These are phyloP conservation scores for Trypethelium eluteriae DNA, from an alignment of 495 filamentous ascomycete species.

Conservation along the genomic window DNA sequence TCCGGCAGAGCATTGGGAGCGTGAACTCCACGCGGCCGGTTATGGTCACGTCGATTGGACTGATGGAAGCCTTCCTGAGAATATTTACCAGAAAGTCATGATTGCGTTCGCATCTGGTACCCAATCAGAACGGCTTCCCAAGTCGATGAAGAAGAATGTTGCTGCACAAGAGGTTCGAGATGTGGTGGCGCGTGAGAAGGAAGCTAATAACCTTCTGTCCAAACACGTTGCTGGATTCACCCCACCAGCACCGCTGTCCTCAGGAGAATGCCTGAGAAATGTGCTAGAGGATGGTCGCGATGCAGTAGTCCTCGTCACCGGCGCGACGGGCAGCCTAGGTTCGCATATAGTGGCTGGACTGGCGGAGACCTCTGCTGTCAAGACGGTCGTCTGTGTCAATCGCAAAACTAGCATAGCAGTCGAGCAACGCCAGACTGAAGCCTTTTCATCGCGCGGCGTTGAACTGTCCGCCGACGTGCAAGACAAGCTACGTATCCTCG, in stretches of 20 bases:
- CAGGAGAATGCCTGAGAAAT: too few relatives aligned
- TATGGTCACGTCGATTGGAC: background rate
- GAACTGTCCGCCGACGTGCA: background rate
- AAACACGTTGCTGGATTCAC: too few relatives aligned
- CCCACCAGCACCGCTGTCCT: too few relatives aligned
- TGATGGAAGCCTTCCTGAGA: background rate
- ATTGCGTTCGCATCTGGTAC: background rate
- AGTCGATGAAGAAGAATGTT: too few relatives aligned
- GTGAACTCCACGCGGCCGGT: background rate
- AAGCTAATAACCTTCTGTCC: too few relatives aligned
- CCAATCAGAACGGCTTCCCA: too few relatives aligned
- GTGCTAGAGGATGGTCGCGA: background rate
- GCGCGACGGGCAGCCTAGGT: conserved; percentile 53
- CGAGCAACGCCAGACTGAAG: background rate
- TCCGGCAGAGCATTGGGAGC: background rate
- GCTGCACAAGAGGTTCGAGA: too few relatives aligned
- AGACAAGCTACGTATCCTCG: conserved; percentile 2
- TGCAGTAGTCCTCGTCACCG: conserved; percentile 46
- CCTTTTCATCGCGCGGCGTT: background rate
- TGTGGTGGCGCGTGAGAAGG: too few relatives aligned
- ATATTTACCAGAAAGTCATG: background rate
- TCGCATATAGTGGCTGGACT: conserved; percentile 48
- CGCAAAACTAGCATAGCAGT: conserved; percentile 23
- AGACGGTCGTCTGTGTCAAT: conserved; percentile 51
- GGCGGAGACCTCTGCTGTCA: conserved; percentile 33